Conservation (phyloP, 768 basidiomycete species). For the Ramaria rubella region DNA sequence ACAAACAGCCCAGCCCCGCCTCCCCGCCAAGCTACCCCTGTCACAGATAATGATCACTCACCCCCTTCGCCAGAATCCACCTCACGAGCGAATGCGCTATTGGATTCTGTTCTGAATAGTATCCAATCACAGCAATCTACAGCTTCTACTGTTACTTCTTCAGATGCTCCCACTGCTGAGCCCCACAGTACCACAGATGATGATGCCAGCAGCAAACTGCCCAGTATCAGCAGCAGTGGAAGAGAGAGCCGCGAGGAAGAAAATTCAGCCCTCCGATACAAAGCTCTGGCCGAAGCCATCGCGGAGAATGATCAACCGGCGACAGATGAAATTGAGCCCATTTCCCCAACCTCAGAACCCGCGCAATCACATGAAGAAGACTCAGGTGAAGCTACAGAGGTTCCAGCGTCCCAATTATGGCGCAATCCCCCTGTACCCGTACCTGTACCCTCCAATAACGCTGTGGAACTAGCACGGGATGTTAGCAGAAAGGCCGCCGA, state of each 20-base stretch:
- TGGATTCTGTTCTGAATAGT: conserved; percentile 55
- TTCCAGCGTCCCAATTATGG: conserved; percentile 5
- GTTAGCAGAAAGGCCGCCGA: conserved; percentile 64
- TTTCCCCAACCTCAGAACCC: background rate
- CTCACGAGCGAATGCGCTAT: conserved; percentile 54
- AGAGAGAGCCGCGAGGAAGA: conserved; percentile 7
- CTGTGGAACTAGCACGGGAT: conserved; percentile 53
- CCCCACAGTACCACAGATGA: conserved; percentile 4
- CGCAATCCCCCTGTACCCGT: background rate
- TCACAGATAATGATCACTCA: background rate
- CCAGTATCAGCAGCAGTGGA: conserved; percentile 7
- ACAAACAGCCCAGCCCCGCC: conserved; percentile 53
- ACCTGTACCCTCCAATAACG: conserved; percentile 19
- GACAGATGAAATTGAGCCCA: background rate
- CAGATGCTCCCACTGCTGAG: background rate
- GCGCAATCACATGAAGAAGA: conserved; percentile 6
- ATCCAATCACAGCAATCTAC: conserved; percentile 30
- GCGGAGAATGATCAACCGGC: conserved; percentile 45
- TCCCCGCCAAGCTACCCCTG: conserved; percentile 3
- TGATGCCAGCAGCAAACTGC: conserved; percentile 1
- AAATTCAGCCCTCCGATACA: conserved; percentile 48
- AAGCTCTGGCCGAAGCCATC: conserved; percentile 70
- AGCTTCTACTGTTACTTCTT: background rate
- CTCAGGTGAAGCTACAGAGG: conserved; percentile 10
- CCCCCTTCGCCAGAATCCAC: background rate